Percentiles rank a stretch among this genome's conserved stretches.
Conservation (phyloP, 148 eudicot genomes). For the Polygonum maritimum region DNA sequence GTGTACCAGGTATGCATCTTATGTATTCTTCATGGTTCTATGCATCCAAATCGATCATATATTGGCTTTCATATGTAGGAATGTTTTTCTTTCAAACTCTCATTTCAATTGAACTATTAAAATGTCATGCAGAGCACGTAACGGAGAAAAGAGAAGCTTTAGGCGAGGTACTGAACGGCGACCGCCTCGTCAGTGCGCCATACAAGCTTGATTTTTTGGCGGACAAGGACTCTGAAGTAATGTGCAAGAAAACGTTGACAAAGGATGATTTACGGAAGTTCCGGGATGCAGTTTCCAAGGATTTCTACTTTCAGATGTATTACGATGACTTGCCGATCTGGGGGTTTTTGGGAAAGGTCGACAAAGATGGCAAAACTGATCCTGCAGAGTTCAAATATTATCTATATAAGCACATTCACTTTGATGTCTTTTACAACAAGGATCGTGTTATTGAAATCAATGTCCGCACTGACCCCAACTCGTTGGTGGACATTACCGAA, state of each 20-base stretch:
- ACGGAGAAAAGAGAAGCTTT: conserved; percentile 14
- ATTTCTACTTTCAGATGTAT: conserved; percentile 15
- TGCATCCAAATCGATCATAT: background rate
- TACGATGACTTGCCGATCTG: conserved; percentile 17
- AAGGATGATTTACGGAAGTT: conserved; percentile 9
- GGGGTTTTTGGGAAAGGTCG: conserved; percentile 15
- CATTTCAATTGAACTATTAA: background rate
- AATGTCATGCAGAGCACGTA: conserved; percentile 6
- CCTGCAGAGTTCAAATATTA: conserved; percentile 12
- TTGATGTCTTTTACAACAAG: conserved; percentile 13
- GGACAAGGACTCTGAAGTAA: conserved; percentile 11
- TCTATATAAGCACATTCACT: conserved; percentile 13
- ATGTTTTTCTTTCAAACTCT: background rate
- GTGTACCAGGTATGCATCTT: conserved; percentile 11
- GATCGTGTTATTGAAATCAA: conserved; percentile 15
- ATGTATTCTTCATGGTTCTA: background rate
- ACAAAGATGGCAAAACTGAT: conserved; percentile 12
- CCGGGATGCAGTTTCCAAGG: conserved; percentile 13
- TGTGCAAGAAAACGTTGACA: conserved; percentile 10
- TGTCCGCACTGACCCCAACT: conserved; percentile 13
- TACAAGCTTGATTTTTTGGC: conserved; percentile 12
- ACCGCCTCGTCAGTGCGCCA: conserved; percentile 14
- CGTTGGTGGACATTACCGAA: conserved; percentile 13
- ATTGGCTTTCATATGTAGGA: background rate
- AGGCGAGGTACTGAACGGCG: conserved; percentile 16